Evolutionary conservation across 1,139 yeast species (phyloP).

Genomic region (Yamadazyma friedrichii): DNA sequence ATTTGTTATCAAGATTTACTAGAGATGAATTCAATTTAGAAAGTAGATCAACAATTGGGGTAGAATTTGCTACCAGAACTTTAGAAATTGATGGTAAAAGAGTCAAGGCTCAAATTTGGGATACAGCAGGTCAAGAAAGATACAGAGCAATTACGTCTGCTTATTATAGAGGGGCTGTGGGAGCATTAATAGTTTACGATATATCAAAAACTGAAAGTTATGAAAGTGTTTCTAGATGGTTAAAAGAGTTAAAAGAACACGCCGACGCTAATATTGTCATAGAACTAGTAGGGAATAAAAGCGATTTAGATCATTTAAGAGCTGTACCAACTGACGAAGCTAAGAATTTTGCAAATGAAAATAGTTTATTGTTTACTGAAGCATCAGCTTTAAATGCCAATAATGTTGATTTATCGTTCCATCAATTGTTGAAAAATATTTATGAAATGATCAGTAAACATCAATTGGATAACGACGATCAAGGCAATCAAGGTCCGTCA

Average conservation of each 20-base stretch:
- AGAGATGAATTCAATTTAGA: slow-evolving; percentile 94
- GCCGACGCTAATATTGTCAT: slow-evolving; percentile 97
- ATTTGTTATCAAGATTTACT: slow-evolving; percentile 88
- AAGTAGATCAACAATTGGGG: slow-evolving; percentile 94
- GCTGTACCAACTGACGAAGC: slow-evolving; percentile 99
- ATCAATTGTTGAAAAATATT: slow-evolving; percentile 86
- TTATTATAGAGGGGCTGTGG: slow-evolving; percentile 97
- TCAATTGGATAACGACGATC: slow-evolving; percentile 70
- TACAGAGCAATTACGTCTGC: slow-evolving; percentile 98
- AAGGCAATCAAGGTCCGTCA: slow-evolving; percentile 43
- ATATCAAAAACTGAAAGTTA: slow-evolving; percentile 90
- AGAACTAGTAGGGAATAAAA: slow-evolving; percentile 84
- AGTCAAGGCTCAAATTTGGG: slow-evolving; percentile 98
- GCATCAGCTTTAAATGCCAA: slow-evolving; percentile 96
- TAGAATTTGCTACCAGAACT: slow-evolving; percentile 96
- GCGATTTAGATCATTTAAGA: slow-evolving; percentile 91
- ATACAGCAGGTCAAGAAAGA: slow-evolving; percentile 98
- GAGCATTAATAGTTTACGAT: slow-evolving; percentile 94
- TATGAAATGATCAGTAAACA: slow-evolving; percentile 90
- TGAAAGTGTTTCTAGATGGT: slow-evolving; percentile 94
- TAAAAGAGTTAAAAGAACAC: slow-evolving; percentile 91
- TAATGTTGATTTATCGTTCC: slow-evolving; percentile 93
- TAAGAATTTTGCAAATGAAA: slow-evolving; percentile 90
- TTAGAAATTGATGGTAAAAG: slow-evolving; percentile 92
- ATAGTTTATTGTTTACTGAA: slow-evolving; percentile 88